phyloP scores from a whole-genome alignment of 148 eudicot species.

The Cornus controversa region DNA sequence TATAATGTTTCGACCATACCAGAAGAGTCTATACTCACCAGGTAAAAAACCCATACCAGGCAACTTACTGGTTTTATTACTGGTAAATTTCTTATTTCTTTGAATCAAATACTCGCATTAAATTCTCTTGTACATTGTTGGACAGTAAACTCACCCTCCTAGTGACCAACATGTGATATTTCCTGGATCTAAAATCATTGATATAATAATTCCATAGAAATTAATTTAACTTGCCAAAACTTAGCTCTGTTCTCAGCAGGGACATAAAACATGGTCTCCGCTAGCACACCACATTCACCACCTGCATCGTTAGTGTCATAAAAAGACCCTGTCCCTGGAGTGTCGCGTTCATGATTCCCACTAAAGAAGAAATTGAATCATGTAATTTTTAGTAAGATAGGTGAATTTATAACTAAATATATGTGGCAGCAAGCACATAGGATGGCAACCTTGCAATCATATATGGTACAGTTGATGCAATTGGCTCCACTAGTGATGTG shows the following conservation, averaged over 20 bases:
- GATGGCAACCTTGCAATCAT: constrained; percentile 47
- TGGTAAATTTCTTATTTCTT: no score
- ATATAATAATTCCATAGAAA: no score
- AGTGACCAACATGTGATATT: background rate
- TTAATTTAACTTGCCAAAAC: constrained; percentile 50
- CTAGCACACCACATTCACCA: constrained; percentile 91
- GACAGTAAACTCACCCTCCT: background rate
- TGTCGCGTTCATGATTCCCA: constrained; percentile 92
- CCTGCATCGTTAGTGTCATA: constrained; percentile 66
- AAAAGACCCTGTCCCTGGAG: constrained; percentile 80
- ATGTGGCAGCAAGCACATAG: background rate
- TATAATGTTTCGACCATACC: no score
- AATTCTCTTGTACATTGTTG: background rate
- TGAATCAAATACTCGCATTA: background rate
- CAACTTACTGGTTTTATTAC: background rate
- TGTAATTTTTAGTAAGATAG: background rate
- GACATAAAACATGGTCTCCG: constrained; percentile 77
- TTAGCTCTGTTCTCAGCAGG: constrained; percentile 83
- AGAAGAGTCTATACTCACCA: no score
- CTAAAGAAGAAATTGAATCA: constrained; percentile 26
- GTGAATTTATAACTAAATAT: background rate
- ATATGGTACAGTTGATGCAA: constrained; percentile 42
- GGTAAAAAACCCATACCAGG: no score
- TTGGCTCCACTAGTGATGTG: constrained; percentile 30
- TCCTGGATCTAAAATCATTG: no score